Conservation (phyloP, 169 alveolate species). For the Plasmodium inui region DNA sequence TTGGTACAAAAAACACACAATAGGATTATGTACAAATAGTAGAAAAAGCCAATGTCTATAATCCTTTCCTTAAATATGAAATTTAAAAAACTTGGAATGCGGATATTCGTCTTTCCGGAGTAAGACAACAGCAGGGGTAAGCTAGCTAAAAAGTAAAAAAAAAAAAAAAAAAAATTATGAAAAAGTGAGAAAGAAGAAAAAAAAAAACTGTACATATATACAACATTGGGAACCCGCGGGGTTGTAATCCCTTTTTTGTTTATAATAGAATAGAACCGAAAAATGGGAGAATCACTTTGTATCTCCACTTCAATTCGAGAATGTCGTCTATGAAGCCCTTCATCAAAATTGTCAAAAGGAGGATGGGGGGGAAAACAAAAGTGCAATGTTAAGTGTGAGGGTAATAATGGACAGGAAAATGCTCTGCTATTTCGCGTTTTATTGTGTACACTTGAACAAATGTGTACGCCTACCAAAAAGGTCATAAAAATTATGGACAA, state of each 20-base stretch:
- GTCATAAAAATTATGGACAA: slow-evolving; percentile 91
- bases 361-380: slow-evolving; percentile 1
- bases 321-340: slow-evolving; percentile 93
- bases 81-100: slow-evolving; percentile 83
- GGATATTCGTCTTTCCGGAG: slow-evolving; percentile 91
- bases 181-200: background rate
- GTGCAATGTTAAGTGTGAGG: background rate
- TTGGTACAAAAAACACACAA: slow-evolving; percentile 93
- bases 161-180: background rate
- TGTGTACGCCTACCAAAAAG: slow-evolving; percentile 82
- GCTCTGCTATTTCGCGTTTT: background rate
- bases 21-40: slow-evolving; percentile 87
- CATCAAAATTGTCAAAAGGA: slow-evolving; percentile 6
- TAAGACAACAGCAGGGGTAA: slow-evolving; percentile 91
- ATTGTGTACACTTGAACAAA: background rate
- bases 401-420: background rate
- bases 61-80: slow-evolving; percentile 79
- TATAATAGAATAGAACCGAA: slow-evolving; percentile 83
- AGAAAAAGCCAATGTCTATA: slow-evolving; percentile 89
- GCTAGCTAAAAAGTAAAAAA: slow-evolving; percentile 61
- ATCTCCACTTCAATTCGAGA: slow-evolving; percentile 93
- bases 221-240: background rate
- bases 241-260: background rate
- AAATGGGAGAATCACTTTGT: slow-evolving; percentile 91
- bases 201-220: background rate